Conservation (phyloP, 225 moss, liverwort and hornwort species). For the Pseudoscleropodium purum region DNA sequence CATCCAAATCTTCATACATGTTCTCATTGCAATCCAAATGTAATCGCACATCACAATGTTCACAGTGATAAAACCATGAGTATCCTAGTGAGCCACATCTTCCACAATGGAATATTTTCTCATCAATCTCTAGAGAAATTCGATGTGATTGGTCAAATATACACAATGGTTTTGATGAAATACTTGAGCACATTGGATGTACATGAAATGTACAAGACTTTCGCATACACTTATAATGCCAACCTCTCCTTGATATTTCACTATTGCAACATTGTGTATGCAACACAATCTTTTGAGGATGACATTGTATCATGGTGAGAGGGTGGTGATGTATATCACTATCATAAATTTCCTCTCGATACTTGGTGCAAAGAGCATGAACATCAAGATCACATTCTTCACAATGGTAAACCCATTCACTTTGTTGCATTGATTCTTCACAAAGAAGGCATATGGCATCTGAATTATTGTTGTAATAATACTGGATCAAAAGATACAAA, state of each 20-base stretch:
- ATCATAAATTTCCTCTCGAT: too few species aligned
- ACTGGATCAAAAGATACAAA: not conserved
- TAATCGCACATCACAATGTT: accelerated
- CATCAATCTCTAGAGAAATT: too few species aligned
- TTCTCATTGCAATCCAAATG: not conserved
- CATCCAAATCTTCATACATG: accelerated
- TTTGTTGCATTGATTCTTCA: not conserved
- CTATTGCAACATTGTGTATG: too few species aligned
- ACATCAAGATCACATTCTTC: not conserved
- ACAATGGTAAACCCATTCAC: not conserved
- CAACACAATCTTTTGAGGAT: too few species aligned
- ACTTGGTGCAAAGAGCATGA: too few species aligned
- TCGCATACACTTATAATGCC: not conserved
- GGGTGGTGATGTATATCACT: too few species aligned
- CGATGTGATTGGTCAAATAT: not conserved
- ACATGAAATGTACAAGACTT: not conserved
- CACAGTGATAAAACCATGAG: not conserved
- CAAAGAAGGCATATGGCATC: not conserved
- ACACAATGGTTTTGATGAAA: accelerated
- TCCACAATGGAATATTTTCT: not conserved
- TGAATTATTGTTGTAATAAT: not conserved
- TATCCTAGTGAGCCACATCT: not conserved
- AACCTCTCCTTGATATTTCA: not conserved
- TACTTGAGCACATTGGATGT: not conserved
- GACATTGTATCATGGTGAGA: too few species aligned